These are phyloP conservation scores for Apiotrichum veenhuisii DNA, from an alignment of 1,284 basidiomycete genomes.

Conservation along the genomic window DNA sequence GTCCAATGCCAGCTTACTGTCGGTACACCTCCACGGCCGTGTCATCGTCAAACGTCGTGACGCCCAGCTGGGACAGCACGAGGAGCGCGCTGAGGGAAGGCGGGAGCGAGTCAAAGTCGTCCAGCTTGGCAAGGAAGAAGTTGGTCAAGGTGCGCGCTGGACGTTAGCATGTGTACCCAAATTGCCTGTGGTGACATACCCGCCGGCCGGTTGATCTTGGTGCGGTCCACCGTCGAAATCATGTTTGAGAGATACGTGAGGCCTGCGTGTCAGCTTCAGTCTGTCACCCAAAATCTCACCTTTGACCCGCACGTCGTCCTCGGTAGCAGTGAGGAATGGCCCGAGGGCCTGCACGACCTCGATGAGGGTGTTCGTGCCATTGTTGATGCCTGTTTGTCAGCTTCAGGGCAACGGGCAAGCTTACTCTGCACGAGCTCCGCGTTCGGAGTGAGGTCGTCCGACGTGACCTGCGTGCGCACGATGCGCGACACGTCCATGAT, in stretches of 20 bases:
- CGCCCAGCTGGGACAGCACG: conserved; percentile 58
- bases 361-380: conserved; percentile 62
- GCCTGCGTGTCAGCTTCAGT: conserved; percentile 21
- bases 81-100: conserved; percentile 71
- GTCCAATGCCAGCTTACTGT: conserved; percentile 56
- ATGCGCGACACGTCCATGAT: conserved; percentile 44
- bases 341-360: conserved; percentile 82
- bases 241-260: conserved; percentile 55
- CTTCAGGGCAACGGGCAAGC: conserved; percentile 1
- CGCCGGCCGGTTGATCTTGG: conserved; percentile 73
- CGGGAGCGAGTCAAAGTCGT: conserved; percentile 75
- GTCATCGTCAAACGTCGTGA: conserved; percentile 62
- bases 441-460: conserved; percentile 37
- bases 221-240: conserved; percentile 59
- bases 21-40: conserved; percentile 67
- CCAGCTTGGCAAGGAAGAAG: conserved; percentile 83
- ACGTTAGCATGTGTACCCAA: background rate
- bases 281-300: conserved; percentile 53
- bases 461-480: conserved; percentile 43
- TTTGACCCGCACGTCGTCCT: conserved; percentile 71
- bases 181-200: conserved; percentile 26
- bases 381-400: conserved; percentile 60
- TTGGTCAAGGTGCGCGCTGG: conserved; percentile 72
- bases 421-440: conserved; percentile 38
- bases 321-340: conserved; percentile 80